These are phyloP conservation scores for barley (Hordeum vulgare) DNA, from an alignment of 176 grass and related monocot genomes.

Conservation along the genomic window DNA sequence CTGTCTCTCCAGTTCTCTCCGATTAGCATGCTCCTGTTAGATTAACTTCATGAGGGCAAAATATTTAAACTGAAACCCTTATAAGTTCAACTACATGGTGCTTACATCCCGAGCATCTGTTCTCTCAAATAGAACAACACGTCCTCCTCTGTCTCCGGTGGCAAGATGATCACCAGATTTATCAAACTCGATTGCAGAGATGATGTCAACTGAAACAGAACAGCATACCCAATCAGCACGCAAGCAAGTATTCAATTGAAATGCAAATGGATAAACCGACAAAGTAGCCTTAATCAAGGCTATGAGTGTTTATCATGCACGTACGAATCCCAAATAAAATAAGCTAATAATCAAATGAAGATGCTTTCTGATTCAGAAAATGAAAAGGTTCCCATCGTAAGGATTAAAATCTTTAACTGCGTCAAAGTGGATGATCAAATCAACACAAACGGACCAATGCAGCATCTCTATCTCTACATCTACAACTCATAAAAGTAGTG, in stretches of 20 bases:
- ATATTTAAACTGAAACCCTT: slow-evolving; percentile 12
- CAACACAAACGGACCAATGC: not conserved
- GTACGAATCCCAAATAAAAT: not conserved
- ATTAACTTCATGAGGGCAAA: slow-evolving; percentile 18
- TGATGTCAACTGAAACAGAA: slow-evolving; percentile 77
- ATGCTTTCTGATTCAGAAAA: not conserved
- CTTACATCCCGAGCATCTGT: slow-evolving; percentile 70
- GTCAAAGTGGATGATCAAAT: not conserved
- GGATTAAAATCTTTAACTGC: not conserved
- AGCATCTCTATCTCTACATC: not conserved
- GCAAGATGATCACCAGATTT: slow-evolving; percentile 93
- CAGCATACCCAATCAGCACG: slow-evolving; percentile 19
- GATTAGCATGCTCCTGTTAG: slow-evolving; percentile 41
- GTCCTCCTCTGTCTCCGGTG: slow-evolving; percentile 86
- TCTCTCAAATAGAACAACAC: slow-evolving; percentile 92
- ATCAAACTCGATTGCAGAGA: slow-evolving; percentile 93
- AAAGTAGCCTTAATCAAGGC: slow-evolving; percentile 17
- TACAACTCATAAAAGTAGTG: too few relatives aligned
- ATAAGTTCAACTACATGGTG: slow-evolving; percentile 18
- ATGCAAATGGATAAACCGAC: not conserved
- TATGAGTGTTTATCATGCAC: not conserved
- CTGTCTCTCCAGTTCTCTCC: slow-evolving; percentile 81
- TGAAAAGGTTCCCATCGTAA: not conserved
- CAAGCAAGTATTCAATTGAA: slow-evolving; percentile 16
- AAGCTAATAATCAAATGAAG: not conserved